Base-by-base conservation (phyloP, 306 rosid species). In the Vigna nakashimae region DNA sequence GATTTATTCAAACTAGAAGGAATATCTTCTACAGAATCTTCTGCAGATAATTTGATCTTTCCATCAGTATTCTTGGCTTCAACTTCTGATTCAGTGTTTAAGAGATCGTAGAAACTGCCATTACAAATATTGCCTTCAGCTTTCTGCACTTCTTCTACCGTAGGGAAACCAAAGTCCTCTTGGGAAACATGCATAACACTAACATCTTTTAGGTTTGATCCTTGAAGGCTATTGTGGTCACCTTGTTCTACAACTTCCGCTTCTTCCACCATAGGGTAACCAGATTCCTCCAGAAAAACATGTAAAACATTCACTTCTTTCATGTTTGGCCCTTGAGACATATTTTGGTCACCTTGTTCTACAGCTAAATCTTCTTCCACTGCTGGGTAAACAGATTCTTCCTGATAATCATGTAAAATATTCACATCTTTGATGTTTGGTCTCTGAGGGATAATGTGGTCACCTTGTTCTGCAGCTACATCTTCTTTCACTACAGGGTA, bases 121-220 rank as follows among this genome's bases (percentile, higher is more conserved):
- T 9, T 18, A 64, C n/a, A 18, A 12, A 56, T 3, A 20, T 45
- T 53, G 7, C 10, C 49, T 53, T n/a, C 40, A 15, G 36, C 43
- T 53, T 52, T 16, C 11, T 55, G 30, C 17, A 17, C 42, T 65
- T 70, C 78, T 65, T 71, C 78, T 28, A 10, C 43, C 43, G 62
- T 62, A 50, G 36, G 51, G 57, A 34, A 51, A 49, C 71, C 69
- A 78, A 22, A 68, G 10, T 77, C 75, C 75, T 32, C 68, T 7
- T 13, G 18, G 7, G 60, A 66, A 55, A 28, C 18, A 28, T 34
- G 73, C 12, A 22, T 38, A 15, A 36, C 28, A 51, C 52, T 65
- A 53, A 50, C 1, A 22, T 58, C 30, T 42, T 73, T 17, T 9
- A 51, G 8, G 57, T 7, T 51, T 51, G 57, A 51, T 51, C 10